Conservation (phyloP, 306 rosid species). For the Malus domestica region DNA sequence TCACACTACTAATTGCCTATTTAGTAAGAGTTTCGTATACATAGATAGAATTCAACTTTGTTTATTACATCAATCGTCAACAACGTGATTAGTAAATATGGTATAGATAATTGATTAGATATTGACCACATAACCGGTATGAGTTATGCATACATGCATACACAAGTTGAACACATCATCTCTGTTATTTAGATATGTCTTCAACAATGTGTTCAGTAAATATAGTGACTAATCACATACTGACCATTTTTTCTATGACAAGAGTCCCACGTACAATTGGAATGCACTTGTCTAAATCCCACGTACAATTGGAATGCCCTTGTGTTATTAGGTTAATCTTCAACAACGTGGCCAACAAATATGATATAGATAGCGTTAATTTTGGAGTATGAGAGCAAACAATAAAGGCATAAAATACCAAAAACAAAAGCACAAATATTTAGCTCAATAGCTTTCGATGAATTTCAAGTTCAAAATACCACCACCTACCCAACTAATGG, state of each 20-base stretch:
- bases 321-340: no score
- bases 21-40: background rate
- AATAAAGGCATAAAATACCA: background rate
- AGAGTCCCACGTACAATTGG: background rate
- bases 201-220: background rate
- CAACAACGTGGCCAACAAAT: background rate
- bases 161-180: background rate
- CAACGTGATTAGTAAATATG: no score
- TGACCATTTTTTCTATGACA: background rate
- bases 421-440: background rate
- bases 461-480: slow-evolving; percentile 2
- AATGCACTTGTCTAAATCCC: no score
- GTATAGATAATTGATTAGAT: no score
- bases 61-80: no score
- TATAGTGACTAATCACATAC: background rate
- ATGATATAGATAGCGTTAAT: no score
- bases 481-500: slow-evolving; percentile 27
- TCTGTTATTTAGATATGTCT: no score
- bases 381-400: background rate
- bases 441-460: slow-evolving; percentile 14
- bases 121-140: background rate
- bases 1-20: no score
- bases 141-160: background rate
- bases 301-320: no score
- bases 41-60: background rate